Evolutionary conservation across 2,329 filamentous ascomycete species (phyloP).

Genomic region (Arthrobotrys conoides): DNA sequence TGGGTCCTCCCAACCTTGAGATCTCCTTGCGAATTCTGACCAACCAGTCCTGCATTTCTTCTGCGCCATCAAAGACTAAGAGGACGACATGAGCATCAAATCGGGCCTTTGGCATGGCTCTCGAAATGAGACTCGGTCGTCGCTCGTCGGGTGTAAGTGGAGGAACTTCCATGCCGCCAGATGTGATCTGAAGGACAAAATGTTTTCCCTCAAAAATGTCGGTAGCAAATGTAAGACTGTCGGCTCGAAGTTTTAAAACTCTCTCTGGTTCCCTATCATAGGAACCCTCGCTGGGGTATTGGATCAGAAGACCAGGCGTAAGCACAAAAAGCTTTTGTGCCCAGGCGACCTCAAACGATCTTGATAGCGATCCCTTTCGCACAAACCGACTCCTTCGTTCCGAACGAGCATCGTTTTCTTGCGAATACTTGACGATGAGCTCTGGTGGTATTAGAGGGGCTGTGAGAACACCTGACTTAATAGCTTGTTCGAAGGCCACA

Average conservation of each 20-base stretch:
- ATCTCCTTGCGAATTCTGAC: conserved; percentile 55
- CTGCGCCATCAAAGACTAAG: conserved; percentile 55
- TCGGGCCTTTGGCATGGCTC: conserved; percentile 43
- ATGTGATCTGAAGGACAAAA: conserved; percentile 55
- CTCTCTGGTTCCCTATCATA: conserved; percentile 59
- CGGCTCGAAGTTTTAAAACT: conserved; percentile 46
- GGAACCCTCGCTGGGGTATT: conserved; percentile 54
- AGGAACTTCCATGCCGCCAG: conserved; percentile 36
- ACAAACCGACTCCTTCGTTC: conserved; percentile 56
- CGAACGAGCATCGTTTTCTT: conserved; percentile 43
- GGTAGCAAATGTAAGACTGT: conserved; percentile 51
- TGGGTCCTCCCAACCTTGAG: conserved; percentile 43
- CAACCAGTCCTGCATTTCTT: conserved; percentile 61
- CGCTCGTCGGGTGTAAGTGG: conserved; percentile 52
- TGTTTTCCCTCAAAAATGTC: conserved; percentile 60
- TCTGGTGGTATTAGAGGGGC: conserved; percentile 54
- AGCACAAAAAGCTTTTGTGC: conserved; percentile 56
- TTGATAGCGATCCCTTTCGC: conserved; percentile 48
- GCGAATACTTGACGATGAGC: conserved; percentile 49
- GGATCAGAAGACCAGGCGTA: conserved; percentile 41
- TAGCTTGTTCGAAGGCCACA: conserved; percentile 54
- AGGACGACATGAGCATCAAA: conserved; percentile 55
- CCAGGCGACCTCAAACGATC: conserved; percentile 46
- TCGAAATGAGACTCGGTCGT: conserved; percentile 54
- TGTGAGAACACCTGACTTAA: conserved; percentile 48